phyloP scores from a whole-genome alignment of 2,329 filamentous ascomycete species.

The Pochonia chlamydosporia region DNA sequence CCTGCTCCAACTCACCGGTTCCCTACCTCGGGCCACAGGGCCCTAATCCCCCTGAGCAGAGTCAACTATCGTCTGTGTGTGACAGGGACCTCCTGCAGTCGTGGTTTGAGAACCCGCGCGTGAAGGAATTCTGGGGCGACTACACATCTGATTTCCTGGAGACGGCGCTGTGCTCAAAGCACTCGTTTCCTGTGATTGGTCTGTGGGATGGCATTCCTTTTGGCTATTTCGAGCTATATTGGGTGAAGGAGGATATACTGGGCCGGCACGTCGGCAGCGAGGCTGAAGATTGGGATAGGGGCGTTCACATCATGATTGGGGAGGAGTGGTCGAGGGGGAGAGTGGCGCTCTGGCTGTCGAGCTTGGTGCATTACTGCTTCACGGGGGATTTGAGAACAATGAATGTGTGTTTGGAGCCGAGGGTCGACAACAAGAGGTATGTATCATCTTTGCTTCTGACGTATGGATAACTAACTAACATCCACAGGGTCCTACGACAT shows the following conservation, averaged over 20 bases:
- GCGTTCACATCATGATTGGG: constrained; percentile 82
- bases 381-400: constrained; percentile 74
- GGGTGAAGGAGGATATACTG: constrained; percentile 87
- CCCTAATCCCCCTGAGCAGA: constrained; percentile 31
- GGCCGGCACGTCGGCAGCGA: constrained; percentile 61
- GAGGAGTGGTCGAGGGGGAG: constrained; percentile 85
- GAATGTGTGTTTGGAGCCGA: constrained; percentile 78
- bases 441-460: constrained; percentile 18
- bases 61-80: constrained; percentile 37
- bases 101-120: constrained; percentile 86
- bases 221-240: constrained; percentile 97
- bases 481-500: constrained; percentile 39
- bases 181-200: constrained; percentile 87
- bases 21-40: constrained; percentile 57
- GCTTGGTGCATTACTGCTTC: constrained; percentile 82
- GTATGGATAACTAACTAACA: background rate
- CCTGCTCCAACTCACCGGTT: constrained; percentile 57
- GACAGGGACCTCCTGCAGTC: constrained; percentile 62
- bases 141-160: constrained; percentile 61
- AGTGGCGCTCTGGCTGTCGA: constrained; percentile 77
- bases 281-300: constrained; percentile 77
- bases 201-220: constrained; percentile 95
- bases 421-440: constrained; percentile 86
- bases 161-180: constrained; percentile 55
- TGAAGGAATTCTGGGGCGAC: constrained; percentile 78